These are phyloP conservation scores for Grosmannia clavigera DNA, from an alignment of 2,329 filamentous ascomycete species.

Conservation along the genomic window DNA sequence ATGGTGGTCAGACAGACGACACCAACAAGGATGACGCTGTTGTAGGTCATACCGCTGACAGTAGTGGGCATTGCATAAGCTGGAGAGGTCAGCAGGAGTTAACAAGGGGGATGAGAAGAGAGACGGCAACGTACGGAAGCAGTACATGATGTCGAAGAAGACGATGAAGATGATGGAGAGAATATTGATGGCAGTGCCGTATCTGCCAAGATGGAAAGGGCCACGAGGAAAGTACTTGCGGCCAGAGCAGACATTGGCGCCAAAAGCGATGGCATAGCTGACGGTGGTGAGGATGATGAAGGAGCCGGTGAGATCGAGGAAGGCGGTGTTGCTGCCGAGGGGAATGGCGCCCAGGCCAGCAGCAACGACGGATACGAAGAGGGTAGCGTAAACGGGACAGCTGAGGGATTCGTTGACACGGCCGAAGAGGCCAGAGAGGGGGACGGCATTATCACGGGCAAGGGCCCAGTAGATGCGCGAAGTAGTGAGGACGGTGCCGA, in stretches of 20 bases:
- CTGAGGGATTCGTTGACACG: slow-evolving; percentile 39
- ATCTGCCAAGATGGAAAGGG: slow-evolving; percentile 38
- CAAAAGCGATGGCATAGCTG: slow-evolving; percentile 37
- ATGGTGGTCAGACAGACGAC: slow-evolving; percentile 30
- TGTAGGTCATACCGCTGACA: slow-evolving; percentile 36
- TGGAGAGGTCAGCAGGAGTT: slow-evolving; percentile 9
- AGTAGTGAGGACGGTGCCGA: slow-evolving; percentile 39
- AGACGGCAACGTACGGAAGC: slow-evolving; percentile 35
- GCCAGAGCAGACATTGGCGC: slow-evolving; percentile 38
- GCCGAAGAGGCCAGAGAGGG: slow-evolving; percentile 39
- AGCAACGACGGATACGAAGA: slow-evolving; percentile 39
- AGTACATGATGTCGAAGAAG: slow-evolving; percentile 46
- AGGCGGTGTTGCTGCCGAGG: slow-evolving; percentile 39
- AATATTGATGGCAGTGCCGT: slow-evolving; percentile 37
- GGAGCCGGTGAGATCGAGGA: slow-evolving; percentile 43
- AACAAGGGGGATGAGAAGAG: neutral
- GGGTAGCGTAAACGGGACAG: slow-evolving; percentile 45
- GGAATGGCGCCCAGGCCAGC: slow-evolving; percentile 45
- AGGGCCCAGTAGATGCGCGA: slow-evolving; percentile 31
- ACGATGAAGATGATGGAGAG: slow-evolving; percentile 38
- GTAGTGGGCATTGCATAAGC: slow-evolving; percentile 29
- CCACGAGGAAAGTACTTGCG: slow-evolving; percentile 38
- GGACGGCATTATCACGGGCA: slow-evolving; percentile 48
- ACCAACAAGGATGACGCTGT: slow-evolving; percentile 40
- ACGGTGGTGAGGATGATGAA: slow-evolving; percentile 44